Percentiles rank a stretch among this genome's conserved stretches.
Evolutionary conservation across 306 rosid genomes (phyloP).

Genomic region (Purshia tridentata): DNA sequence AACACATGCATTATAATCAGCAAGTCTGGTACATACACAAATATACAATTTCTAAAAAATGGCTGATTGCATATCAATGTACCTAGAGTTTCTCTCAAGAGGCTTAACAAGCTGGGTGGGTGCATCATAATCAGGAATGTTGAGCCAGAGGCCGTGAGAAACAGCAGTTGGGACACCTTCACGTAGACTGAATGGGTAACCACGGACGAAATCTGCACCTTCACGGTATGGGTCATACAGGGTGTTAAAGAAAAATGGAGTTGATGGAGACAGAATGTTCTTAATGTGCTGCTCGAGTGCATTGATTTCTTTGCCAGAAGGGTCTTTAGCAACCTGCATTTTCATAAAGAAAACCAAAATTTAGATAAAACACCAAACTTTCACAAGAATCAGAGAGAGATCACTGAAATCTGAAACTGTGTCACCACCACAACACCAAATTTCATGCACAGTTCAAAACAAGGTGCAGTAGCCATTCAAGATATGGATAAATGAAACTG

Average conservation of each 20-base stretch:
- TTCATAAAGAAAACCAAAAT: neutral
- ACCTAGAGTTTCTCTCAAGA: conserved; percentile 73
- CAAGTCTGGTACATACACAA: neutral
- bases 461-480: neutral
- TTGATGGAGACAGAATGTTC: conserved; percentile 71
- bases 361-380: neutral
- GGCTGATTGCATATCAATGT: conserved; percentile 5
- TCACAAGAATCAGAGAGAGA: neutral
- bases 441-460: neutral
- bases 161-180: conserved; percentile 75
- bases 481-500: neutral
- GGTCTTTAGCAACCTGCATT: conserved; percentile 76
- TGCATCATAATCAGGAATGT: conserved; percentile 87
- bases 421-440: neutral
- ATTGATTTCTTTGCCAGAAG: conserved; percentile 70
- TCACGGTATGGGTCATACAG: conserved; percentile 83
- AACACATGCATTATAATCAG: conserved; percentile 5
- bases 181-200: conserved; percentile 79
- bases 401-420: neutral
- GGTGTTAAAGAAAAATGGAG: conserved; percentile 83
- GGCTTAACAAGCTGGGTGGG: conserved; percentile 94
- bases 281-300: conserved; percentile 77
- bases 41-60: neutral
- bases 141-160: conserved; percentile 90
- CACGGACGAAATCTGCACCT: conserved; percentile 80